Conservation (phyloP, 2,329 filamentous ascomycete genomes). For the Orbilia oligospora region DNA sequence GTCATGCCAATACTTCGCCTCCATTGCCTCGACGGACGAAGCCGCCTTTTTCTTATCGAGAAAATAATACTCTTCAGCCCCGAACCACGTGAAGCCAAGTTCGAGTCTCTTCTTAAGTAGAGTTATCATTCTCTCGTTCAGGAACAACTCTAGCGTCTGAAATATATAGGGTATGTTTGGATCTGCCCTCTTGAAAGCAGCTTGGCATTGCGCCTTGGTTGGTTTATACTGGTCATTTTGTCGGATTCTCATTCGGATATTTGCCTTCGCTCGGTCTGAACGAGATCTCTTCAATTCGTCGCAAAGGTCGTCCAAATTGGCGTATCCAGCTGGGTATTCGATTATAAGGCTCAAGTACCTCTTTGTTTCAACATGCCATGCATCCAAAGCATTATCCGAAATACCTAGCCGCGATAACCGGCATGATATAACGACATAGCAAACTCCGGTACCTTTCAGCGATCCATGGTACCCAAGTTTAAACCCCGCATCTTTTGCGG, state of each 20-base stretch:
- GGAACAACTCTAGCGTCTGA: conserved; percentile 66
- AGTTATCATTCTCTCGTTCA: conserved; percentile 76
- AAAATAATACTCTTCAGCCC: conserved; percentile 74
- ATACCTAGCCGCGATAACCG: conserved; percentile 79
- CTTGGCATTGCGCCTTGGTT: conserved; percentile 43
- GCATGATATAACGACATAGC: conserved; percentile 77
- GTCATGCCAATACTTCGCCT: conserved; percentile 60
- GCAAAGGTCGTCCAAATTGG: conserved; percentile 72
- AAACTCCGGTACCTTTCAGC: conserved; percentile 68
- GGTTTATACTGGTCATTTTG: conserved; percentile 55
- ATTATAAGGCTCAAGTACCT: conserved; percentile 83
- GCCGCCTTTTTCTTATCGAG: conserved; percentile 28
- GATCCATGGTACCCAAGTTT: conserved; percentile 74
- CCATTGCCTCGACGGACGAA: conserved; percentile 49
- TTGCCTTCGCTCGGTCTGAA: conserved; percentile 8
- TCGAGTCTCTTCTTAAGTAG: conserved; percentile 75
- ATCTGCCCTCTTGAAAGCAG: conserved; percentile 33
- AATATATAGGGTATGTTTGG: conserved; percentile 48
- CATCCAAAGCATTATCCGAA: conserved; percentile 80
- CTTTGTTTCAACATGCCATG: conserved; percentile 78
- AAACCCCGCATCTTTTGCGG: conserved; percentile 77
- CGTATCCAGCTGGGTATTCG: conserved; percentile 76
- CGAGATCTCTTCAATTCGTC: conserved; percentile 62
- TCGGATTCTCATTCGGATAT: conserved; percentile 47
- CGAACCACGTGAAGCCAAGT: conserved; percentile 75